Percentiles rank a stretch among this genome's conserved stretches.
Evolutionary conservation across 257 asterid species (phyloP).

Genomic region (Eucommia ulmoides): DNA sequence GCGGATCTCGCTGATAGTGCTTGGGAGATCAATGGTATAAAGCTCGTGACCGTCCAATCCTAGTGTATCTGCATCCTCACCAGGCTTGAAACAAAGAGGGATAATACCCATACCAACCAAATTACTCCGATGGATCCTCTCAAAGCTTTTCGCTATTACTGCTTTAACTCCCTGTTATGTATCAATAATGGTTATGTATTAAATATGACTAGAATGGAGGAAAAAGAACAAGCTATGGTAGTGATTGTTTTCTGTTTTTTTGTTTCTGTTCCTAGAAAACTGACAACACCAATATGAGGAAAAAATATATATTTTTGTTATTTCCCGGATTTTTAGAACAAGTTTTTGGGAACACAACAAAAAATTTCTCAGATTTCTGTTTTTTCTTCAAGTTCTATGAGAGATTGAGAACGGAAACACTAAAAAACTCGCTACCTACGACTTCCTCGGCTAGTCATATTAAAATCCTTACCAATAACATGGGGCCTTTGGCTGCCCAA

Average conservation of each 20-base stretch:
- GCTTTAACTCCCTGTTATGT: slow-evolving; percentile 81
- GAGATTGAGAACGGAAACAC: too few species aligned
- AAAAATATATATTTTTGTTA: too few species aligned
- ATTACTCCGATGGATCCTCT: slow-evolving; percentile 93
- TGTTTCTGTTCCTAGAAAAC: too few species aligned
- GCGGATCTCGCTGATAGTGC: slow-evolving; percentile 56
- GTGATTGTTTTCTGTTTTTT: too few species aligned
- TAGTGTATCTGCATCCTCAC: slow-evolving; percentile 87
- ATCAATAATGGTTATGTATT: not conserved
- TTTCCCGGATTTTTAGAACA: too few species aligned
- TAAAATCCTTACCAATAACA: slow-evolving; percentile 54
- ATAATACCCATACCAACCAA: slow-evolving; percentile 95
- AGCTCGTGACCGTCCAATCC: slow-evolving; percentile 92
- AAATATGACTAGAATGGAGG: not conserved
- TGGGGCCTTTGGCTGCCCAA: slow-evolving; percentile 99
- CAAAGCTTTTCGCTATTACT: slow-evolving; percentile 89
- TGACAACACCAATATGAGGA: not conserved
- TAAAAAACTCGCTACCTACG: too few species aligned
- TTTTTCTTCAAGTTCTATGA: too few species aligned
- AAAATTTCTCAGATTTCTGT: too few species aligned
- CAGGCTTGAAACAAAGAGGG: slow-evolving; percentile 90
- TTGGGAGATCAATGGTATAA: slow-evolving; percentile 76
- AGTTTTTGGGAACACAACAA: too few species aligned
- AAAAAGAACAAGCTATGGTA: too few species aligned
- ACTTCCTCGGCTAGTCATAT: too few species aligned